Evolutionary conservation across 164 flowering plant genomes (phyloP).

Genomic region (Paratinospora sagittata): DNA sequence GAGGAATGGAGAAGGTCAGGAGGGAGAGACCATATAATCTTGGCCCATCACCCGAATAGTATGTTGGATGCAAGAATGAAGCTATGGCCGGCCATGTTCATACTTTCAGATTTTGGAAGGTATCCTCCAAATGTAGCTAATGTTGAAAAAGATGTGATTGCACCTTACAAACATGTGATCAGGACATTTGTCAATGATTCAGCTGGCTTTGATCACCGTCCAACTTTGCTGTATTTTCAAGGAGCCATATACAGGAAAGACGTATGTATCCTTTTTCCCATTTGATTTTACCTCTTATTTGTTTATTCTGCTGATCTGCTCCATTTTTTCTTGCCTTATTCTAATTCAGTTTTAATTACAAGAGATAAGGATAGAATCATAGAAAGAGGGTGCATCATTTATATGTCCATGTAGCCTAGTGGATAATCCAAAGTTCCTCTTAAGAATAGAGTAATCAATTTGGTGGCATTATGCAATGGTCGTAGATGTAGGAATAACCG

Average conservation of each 20-base stretch:
- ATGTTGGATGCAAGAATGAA: constrained; percentile 69
- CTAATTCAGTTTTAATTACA: neutral
- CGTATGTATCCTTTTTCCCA: constrained; percentile 39
- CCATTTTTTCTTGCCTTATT: neutral
- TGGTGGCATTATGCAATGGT: neutral
- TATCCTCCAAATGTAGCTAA: constrained; percentile 82
- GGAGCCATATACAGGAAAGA: constrained; percentile 95
- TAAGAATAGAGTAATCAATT: neutral
- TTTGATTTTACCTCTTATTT: neutral
- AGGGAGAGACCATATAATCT: constrained; percentile 72
- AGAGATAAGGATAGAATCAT: too few relatives aligned
- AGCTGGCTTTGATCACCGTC: constrained; percentile 61
- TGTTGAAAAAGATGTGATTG: constrained; percentile 85
- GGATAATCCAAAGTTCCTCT: too few relatives aligned
- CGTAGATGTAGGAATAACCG: neutral
- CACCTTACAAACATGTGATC: constrained; percentile 84
- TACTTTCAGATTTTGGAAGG: constrained; percentile 91
- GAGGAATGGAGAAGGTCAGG: constrained; percentile 80
- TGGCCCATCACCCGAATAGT: constrained; percentile 98
- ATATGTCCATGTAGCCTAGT: too few relatives aligned
- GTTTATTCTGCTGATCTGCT: neutral
- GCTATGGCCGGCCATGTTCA: constrained; percentile 75
- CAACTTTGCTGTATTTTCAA: constrained; percentile 78
- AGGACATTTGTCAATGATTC: constrained; percentile 46
- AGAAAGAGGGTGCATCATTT: too few relatives aligned